These are phyloP conservation scores for Fusarium subtropicale DNA, from an alignment of 2,329 filamentous ascomycete genomes.

Conservation along the genomic window DNA sequence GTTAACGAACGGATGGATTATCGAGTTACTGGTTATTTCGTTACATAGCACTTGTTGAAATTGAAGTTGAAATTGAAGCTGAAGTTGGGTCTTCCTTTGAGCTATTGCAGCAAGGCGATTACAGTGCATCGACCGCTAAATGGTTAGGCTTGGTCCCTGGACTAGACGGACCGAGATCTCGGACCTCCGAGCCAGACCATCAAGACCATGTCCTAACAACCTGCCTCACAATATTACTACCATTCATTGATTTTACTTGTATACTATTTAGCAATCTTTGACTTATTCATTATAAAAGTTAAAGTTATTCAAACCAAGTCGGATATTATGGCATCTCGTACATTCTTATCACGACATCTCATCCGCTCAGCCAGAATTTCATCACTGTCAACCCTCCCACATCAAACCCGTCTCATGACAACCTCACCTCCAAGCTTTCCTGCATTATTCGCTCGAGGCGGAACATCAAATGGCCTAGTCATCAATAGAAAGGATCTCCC, in stretches of 20 bases:
- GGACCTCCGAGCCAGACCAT: slow-evolving; percentile 19
- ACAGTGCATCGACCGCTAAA: slow-evolving; percentile 23
- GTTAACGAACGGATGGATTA: not conserved
- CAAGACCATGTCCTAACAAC: not conserved
- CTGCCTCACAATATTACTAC: not conserved
- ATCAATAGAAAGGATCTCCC: slow-evolving; percentile 54
- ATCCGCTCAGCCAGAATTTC: not conserved
- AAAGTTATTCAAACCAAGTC: too few species aligned
- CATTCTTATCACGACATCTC: slow-evolving; percentile 9
- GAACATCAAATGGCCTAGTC: slow-evolving; percentile 76
- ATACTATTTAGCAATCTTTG: not conserved
- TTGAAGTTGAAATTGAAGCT: not conserved
- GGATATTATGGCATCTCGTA: not conserved
- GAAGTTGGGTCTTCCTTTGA: not conserved
- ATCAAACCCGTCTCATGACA: slow-evolving; percentile 14
- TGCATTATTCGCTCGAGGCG: slow-evolving; percentile 65
- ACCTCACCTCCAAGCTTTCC: slow-evolving; percentile 48
- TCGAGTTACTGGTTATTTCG: not conserved
- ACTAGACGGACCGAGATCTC: slow-evolving; percentile 1
- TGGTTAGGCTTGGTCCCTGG: not conserved
- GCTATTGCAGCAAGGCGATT: not conserved
- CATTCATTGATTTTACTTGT: not conserved
- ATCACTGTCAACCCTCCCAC: not conserved
- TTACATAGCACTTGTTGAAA: not conserved
- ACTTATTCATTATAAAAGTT: not conserved